These are phyloP conservation scores for Simplicillium aogashimaense DNA, from an alignment of 2,329 filamentous ascomycete genomes.

Conservation along the genomic window DNA sequence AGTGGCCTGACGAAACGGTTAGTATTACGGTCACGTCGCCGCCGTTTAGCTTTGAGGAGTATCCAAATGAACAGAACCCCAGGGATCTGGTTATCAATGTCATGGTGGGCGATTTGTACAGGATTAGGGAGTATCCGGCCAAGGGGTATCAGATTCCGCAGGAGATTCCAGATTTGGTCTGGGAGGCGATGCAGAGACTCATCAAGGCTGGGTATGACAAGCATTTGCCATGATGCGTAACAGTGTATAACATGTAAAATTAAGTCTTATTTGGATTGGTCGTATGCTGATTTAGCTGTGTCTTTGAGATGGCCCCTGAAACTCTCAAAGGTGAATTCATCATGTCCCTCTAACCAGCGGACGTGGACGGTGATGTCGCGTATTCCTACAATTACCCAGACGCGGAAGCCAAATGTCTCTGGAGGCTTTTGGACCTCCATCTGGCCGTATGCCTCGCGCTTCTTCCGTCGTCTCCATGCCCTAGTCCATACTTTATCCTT, in stretches of 20 bases:
- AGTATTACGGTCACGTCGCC: conserved; percentile 30
- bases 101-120: conserved; percentile 33
- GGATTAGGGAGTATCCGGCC: conserved; percentile 31
- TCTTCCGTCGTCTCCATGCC: conserved; percentile 55
- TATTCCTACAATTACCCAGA: conserved; percentile 22
- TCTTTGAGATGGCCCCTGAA: conserved; percentile 69
- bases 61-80: conserved; percentile 30
- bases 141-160: conserved; percentile 33
- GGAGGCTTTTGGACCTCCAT: conserved; percentile 2
- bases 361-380: conserved; percentile 44
- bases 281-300: conserved; percentile 11
- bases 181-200: conserved; percentile 29
- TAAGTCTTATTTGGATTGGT: background rate
- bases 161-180: conserved; percentile 28
- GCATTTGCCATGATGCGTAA: conserved; percentile 22
- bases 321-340: conserved; percentile 71
- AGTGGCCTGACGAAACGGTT: conserved; percentile 28
- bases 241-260: too few species aligned
- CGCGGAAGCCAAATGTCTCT: too few species aligned
- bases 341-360: conserved; percentile 61
- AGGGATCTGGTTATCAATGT: conserved; percentile 30
- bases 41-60: conserved; percentile 25
- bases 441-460: conserved; percentile 35
- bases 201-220: conserved; percentile 25
- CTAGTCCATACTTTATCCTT: conserved; percentile 71